Conservation (phyloP, 2,329 filamentous ascomycete genomes). For the Helicocarpus griseus region DNA sequence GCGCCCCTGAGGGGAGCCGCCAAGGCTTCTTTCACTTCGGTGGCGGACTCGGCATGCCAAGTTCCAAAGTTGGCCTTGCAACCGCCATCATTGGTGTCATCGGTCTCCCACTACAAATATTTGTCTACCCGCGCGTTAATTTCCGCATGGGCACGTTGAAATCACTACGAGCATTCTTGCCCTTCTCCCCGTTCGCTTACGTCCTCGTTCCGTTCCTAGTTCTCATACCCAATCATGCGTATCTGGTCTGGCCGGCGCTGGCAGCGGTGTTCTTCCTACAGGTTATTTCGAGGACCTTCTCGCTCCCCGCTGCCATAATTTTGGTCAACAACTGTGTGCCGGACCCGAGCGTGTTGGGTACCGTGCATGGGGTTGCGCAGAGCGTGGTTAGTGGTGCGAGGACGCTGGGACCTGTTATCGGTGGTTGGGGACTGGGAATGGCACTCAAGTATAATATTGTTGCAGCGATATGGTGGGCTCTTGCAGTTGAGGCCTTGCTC, state of each 20-base stretch:
- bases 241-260: slow-evolving; percentile 55
- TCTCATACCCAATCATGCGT: slow-evolving; percentile 49
- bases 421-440: slow-evolving; percentile 44
- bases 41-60: slow-evolving; percentile 65
- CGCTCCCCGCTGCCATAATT: slow-evolving; percentile 49
- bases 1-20: slow-evolving; percentile 38
- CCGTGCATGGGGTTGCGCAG: slow-evolving; percentile 50
- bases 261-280: slow-evolving; percentile 56
- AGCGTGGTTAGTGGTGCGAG: slow-evolving; percentile 45
- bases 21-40: slow-evolving; percentile 48
- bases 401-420: slow-evolving; percentile 47
- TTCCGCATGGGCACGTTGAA: slow-evolving; percentile 56
- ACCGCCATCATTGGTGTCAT: slow-evolving; percentile 68
- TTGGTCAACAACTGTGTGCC: slow-evolving; percentile 52
- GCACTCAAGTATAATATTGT: slow-evolving; percentile 46
- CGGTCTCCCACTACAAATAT: slow-evolving; percentile 63
- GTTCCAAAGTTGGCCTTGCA: slow-evolving; percentile 62
- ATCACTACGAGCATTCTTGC: slow-evolving; percentile 58
- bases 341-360: slow-evolving; percentile 46
- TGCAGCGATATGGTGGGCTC: slow-evolving; percentile 49
- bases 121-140: slow-evolving; percentile 61
- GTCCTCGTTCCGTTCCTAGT: slow-evolving; percentile 60
- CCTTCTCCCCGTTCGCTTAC: slow-evolving; percentile 63
- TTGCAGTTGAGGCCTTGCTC: slow-evolving; percentile 44
- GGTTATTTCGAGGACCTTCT: slow-evolving; percentile 63